Evolutionary conservation across 2,329 filamentous ascomycete species (phyloP), one percentile per base, ranked within the genome.

Genomic region (Ceratocystis huliohia): DNA sequence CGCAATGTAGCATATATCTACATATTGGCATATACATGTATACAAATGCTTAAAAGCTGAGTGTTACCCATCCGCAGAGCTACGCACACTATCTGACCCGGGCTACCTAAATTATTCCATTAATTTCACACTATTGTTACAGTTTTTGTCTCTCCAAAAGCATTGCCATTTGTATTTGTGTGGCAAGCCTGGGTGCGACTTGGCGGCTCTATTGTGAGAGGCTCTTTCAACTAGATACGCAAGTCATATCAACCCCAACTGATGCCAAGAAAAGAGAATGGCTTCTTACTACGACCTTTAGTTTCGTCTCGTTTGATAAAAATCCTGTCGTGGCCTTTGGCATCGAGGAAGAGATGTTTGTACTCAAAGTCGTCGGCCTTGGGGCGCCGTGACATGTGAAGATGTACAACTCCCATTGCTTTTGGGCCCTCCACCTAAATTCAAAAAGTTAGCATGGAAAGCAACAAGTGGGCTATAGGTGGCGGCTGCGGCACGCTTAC

Each of bases 271-370:
- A 88, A 74, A 69, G 78, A 86, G 50, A 81, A 75, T 65, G 76
- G 77, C 68, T 79, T 80, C 67, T 74, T 74, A 15, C 74, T 72
- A 8, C 25, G 59, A 15, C 30, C 37, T 25, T 63, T 64, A 5
- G 66, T 67, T 0, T 77, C 74, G 46, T 84, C 82, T 65, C 86
- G 84, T 73, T 88, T 86, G 17, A 89, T 78, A 70, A 86, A 88
- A 64, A 88, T 80, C 67, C 85, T 78, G 65, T 81, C 78, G 63
- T 86, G 82, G 0, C 89, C 91, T 71, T 83, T 86, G 30, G 96
- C 83, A 74, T 96, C 91, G 61, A 97, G 74, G 64, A 85, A 88
- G 53, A 97, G 79, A 73, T 91, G 85, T 73, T 86, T 84, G 76
- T 96, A 96, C 71, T 89, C 82, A 73, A 85, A 91, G 50, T 90